A percentile compares a stretch with the other conserved stretches of the same genome.
phyloP scores from a whole-genome alignment of 768 basidiomycete genomes.

The Tricholoma terreum region DNA sequence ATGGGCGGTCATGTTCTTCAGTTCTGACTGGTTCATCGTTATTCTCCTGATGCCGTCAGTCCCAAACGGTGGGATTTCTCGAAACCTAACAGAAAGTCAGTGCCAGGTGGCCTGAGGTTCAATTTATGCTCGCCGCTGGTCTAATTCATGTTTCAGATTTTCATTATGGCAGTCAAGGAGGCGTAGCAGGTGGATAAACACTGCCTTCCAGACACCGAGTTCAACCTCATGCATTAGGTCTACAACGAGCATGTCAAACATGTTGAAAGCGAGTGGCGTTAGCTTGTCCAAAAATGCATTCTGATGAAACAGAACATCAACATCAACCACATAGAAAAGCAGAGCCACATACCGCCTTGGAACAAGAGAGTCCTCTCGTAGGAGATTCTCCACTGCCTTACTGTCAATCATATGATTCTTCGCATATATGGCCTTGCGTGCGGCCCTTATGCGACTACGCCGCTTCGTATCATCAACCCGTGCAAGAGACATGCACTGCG shows the following conservation, averaged over 20 bases:
- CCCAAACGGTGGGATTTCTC: conserved; percentile 14
- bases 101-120: not conserved
- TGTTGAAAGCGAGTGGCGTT: conserved; percentile 15
- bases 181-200: conserved; percentile 33
- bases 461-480: conserved; percentile 8
- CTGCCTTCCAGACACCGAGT: conserved; percentile 34
- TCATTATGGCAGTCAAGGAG: conserved; percentile 22
- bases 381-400: conserved; percentile 18
- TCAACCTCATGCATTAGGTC: conserved; percentile 39
- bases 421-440: conserved; percentile 25
- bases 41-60: conserved; percentile 23
- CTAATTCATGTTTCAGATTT: conserved; percentile 14
- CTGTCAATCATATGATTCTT: conserved; percentile 21
- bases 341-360: not conserved
- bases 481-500: not conserved
- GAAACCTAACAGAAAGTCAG: not conserved
- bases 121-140: conserved; percentile 20
- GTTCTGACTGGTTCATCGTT: conserved; percentile 17
- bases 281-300: not conserved
- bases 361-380: conserved; percentile 20
- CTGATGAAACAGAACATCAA: not conserved
- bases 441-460: conserved; percentile 9
- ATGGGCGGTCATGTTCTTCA: conserved; percentile 25
- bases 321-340: too few relatives aligned
- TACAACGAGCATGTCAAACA: conserved; percentile 26